Evolutionary conservation across 2,329 filamentous ascomycete species (phyloP), one percentile per base, ranked within the genome.

Genomic region (Dactylellina cionopaga): DNA sequence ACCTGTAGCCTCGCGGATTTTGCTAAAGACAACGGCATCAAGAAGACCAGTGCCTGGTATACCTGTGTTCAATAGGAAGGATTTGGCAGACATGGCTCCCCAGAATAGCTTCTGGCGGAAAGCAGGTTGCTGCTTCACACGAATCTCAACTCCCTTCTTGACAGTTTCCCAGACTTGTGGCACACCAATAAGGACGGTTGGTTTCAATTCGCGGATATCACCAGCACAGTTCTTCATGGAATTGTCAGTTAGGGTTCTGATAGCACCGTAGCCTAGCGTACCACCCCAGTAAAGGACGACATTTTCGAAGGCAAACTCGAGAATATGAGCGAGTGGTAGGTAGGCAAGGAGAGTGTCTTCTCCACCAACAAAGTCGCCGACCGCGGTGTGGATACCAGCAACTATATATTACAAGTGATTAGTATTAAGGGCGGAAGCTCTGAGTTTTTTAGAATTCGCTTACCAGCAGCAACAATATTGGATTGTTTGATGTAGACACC

Each of bases 151-250:
- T 60, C 95, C 95, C 84, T 99, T 99, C 84, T 92, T 94, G 78
- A 99, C 90, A 0, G 92, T 93, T 82, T 99, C 95, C 93, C 94
- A 99, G 29, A 99, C 90, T 68, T 96, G 93, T 1, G 95, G 95
- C 2, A 99, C 95, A 80, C 95, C 95, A 37, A 97, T 90, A 79
- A 99, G 86, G 79, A 97, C 86, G 1, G 92, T 96, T 0, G 95
- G 95, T 77, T 86, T 87, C 79, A 98, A 90, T 79, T 97, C 93
- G 72, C 91, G 90, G 82, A 99, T 96, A 77, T 99, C 95, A 76
- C 95, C 94, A 76, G 89, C 88, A 83, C 91, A 97, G 81, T 98
- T 95, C 76, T 89, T 89, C 81, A 96, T 90, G 17, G 91, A 96
- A 2, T 84, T 82, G 79, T 98, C 94, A 5, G 93, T 91, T 62